Percentiles rank a stretch among this genome's conserved stretches.
Evolutionary conservation across 1,284 basidiomycete species (phyloP).

Genomic region (Meira miltonrushii): DNA sequence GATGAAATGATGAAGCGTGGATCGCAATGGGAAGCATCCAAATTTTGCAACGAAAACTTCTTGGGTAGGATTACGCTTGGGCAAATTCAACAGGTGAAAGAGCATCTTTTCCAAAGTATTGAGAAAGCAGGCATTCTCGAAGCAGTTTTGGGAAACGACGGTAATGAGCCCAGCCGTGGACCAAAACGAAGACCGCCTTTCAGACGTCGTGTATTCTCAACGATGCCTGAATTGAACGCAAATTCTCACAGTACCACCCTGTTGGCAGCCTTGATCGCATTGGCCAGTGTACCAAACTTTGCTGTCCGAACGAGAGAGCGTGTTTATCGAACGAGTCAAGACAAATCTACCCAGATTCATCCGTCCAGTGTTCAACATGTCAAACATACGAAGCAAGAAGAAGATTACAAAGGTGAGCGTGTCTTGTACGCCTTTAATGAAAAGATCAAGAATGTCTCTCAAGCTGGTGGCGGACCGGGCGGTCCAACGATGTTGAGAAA

Average conservation of each 20-base stretch:
- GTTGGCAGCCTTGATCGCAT: conserved; percentile 77
- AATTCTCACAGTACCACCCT: conserved; percentile 73
- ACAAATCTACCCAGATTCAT: conserved; percentile 64
- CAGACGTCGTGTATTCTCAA: conserved; percentile 32
- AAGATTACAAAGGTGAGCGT: conserved; percentile 58
- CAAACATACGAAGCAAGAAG: conserved; percentile 52
- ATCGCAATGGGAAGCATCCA: conserved; percentile 57
- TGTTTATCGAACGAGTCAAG: conserved; percentile 71
- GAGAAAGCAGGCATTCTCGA: conserved; percentile 60
- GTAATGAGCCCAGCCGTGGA: conserved; percentile 12
- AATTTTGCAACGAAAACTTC: conserved; percentile 84
- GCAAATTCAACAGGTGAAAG: conserved; percentile 77
- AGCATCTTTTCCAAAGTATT: conserved; percentile 71
- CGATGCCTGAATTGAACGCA: conserved; percentile 56
- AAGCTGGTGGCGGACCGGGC: conserved; percentile 2
- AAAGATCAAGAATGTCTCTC: conserved; percentile 60
- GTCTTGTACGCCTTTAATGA: conserved; percentile 83
- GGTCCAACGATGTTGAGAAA: conserved; percentile 65
- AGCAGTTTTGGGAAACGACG: conserved; percentile 24
- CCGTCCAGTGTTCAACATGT: conserved; percentile 58
- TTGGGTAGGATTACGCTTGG: conserved; percentile 76
- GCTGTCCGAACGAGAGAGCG: conserved; percentile 73
- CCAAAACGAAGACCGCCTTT: conserved; percentile 24
- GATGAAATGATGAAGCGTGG: conserved; percentile 35
- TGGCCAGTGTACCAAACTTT: conserved; percentile 88